Conservation (phyloP, 2,329 filamentous ascomycete genomes). For the Colletotrichum sp. region DNA sequence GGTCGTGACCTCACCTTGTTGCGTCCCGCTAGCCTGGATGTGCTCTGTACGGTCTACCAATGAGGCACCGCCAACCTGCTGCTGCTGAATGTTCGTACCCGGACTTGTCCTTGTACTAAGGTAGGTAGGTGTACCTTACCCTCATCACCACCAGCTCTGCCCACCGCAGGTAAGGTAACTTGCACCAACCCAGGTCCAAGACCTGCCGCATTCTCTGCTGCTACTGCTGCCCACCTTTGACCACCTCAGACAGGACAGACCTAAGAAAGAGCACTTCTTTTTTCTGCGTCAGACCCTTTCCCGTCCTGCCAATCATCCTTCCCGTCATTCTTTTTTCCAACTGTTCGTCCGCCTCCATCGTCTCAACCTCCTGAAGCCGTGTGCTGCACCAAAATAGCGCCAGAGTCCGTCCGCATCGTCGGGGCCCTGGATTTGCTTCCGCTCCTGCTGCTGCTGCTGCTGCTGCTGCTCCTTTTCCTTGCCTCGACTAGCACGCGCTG, state of each 20-base stretch:
- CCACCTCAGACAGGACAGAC: not conserved
- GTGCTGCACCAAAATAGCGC: slow-evolving; percentile 16
- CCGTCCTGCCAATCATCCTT: slow-evolving; percentile 20
- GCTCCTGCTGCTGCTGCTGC: not conserved
- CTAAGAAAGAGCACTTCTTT: not conserved
- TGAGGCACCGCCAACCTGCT: not conserved
- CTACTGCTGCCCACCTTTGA: not conserved
- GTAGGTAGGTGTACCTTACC: not conserved
- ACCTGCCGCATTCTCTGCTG: not conserved
- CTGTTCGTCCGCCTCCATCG: slow-evolving; percentile 1
- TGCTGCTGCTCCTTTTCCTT: not conserved
- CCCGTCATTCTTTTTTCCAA: slow-evolving; percentile 3
- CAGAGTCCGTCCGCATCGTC: slow-evolving; percentile 10
- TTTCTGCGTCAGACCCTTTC: slow-evolving; percentile 14
- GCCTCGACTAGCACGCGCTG: not conserved
- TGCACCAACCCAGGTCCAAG: not conserved
- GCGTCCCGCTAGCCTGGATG: not conserved
- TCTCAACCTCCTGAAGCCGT: slow-evolving; percentile 19
- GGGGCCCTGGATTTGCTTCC: not conserved
- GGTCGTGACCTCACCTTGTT: not conserved
- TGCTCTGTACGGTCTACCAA: not conserved
- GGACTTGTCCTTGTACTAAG: not conserved
- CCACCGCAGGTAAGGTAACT: not conserved
- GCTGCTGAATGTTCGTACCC: not conserved
- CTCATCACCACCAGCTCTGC: not conserved